Conservation (phyloP, 176 grass and related monocot species). For the Paspalum notatum region DNA sequence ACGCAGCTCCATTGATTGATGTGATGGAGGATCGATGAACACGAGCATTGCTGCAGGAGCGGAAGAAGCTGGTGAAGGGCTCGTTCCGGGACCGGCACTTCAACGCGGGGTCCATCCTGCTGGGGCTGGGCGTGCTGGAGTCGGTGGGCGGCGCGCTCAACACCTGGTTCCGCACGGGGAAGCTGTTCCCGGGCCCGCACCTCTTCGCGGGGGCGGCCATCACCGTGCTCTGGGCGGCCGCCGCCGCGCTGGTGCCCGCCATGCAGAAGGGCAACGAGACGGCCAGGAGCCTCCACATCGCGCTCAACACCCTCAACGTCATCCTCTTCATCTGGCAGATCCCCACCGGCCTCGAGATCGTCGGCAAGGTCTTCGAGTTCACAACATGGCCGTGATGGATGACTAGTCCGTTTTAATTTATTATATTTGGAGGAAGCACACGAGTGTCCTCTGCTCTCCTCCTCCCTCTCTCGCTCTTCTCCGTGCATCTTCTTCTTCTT, state of each 20-base stretch:
- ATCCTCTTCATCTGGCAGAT: constrained; percentile 95
- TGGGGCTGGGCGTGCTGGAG: constrained; percentile 79
- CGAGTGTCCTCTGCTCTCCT: no score
- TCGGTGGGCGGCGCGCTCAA: constrained; percentile 77
- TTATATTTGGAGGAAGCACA: no score
- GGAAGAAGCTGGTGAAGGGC: constrained; percentile 82
- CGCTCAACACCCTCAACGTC: constrained; percentile 86
- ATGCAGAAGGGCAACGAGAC: constrained; percentile 96
- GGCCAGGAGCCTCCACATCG: constrained; percentile 77
- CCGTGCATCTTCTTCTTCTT: no score
- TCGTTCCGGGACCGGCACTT: constrained; percentile 75
- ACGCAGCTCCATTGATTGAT: no score
- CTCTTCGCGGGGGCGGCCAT: constrained; percentile 82
- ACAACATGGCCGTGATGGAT: constrained; percentile 80
- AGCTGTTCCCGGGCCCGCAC: constrained; percentile 94
- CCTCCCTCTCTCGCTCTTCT: no score
- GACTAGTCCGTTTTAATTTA: no score
- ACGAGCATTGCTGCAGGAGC: no score
- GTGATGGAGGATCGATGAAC: no score
- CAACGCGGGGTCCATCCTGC: constrained; percentile 88
- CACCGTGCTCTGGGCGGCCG: constrained; percentile 82
- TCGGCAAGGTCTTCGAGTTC: constrained; percentile 94
- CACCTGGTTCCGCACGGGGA: constrained; percentile 81
- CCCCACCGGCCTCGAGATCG: constrained; percentile 89
- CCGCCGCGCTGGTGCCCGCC: constrained; percentile 75